Conservation (phyloP, 495 filamentous ascomycete genomes). For the Penicillium samsonianum region DNA sequence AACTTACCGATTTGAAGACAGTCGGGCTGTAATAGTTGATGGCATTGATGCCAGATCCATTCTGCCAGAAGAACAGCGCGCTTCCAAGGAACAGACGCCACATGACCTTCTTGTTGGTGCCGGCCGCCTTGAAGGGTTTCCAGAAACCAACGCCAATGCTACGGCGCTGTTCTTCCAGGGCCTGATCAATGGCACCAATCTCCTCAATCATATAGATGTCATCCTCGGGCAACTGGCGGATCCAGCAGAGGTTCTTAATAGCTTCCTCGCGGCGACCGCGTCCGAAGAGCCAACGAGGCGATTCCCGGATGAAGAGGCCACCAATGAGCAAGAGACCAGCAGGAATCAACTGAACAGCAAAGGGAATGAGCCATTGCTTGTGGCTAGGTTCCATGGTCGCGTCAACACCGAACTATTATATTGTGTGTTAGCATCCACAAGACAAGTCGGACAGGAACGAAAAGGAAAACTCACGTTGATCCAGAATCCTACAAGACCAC, state of each 20-base stretch:
- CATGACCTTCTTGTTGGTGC: slow-evolving; percentile 53
- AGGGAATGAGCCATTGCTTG: slow-evolving; percentile 59
- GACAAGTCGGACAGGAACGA: background rate
- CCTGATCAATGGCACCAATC: slow-evolving; percentile 61
- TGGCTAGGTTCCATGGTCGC: slow-evolving; percentile 32
- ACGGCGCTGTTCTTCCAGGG: slow-evolving; percentile 59
- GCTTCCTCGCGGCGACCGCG: slow-evolving; percentile 54
- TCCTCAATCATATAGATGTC: slow-evolving; percentile 71
- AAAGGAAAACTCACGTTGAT: slow-evolving; percentile 52
- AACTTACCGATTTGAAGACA: slow-evolving; percentile 48
- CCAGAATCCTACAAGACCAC: slow-evolving; percentile 74
- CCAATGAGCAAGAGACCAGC: slow-evolving; percentile 51
- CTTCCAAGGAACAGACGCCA: slow-evolving; percentile 70
- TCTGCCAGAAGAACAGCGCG: slow-evolving; percentile 70
- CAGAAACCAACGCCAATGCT: slow-evolving; percentile 67
- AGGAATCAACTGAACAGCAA: slow-evolving; percentile 59
- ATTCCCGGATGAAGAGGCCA: slow-evolving; percentile 53
- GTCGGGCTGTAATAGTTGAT: slow-evolving; percentile 68
- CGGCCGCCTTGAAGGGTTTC: slow-evolving; percentile 64
- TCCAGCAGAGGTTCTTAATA: slow-evolving; percentile 61
- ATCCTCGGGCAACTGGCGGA: slow-evolving; percentile 59
- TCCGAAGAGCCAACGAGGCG: slow-evolving; percentile 60
- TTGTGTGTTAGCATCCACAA: slow-evolving; percentile 4
- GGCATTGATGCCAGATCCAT: slow-evolving; percentile 67
- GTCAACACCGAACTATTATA: slow-evolving; percentile 42